phyloP scores from a whole-genome alignment of 306 rosid genomes.

The Alnus glutinosa region DNA sequence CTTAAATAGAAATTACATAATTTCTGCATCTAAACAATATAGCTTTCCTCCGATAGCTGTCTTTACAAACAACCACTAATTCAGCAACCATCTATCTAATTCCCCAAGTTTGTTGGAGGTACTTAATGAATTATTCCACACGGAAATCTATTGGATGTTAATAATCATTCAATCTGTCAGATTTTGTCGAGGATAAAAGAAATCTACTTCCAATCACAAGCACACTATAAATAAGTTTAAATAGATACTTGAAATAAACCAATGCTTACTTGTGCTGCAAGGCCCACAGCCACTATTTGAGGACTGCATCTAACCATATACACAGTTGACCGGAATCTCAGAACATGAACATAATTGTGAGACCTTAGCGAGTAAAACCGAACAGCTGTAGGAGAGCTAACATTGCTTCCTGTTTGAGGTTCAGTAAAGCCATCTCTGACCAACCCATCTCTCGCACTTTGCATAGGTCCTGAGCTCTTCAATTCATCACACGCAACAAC shows the following conservation, averaged over 20 bases:
- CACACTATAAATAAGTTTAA: conserved; percentile 19
- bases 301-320: conserved; percentile 97
- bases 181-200: conserved; percentile 17
- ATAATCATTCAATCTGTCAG: not conserved
- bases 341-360: conserved; percentile 85
- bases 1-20: conserved; percentile 13
- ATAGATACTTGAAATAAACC: conserved; percentile 9
- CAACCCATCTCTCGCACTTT: conserved; percentile 51
- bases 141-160: conserved; percentile 16
- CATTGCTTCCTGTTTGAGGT: conserved; percentile 54
- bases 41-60: conserved; percentile 20
- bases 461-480: conserved; percentile 68
- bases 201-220: conserved; percentile 17
- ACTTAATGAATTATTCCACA: conserved; percentile 25
- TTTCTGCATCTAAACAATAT: conserved; percentile 21
- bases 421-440: conserved; percentile 64
- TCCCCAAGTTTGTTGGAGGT: conserved; percentile 20
- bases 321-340: conserved; percentile 90
- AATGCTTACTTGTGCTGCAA: conserved; percentile 87
- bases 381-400: conserved; percentile 76
- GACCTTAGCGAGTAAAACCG: conserved; percentile 89
- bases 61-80: conserved; percentile 15
- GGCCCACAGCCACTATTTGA: conserved; percentile 87
- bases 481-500: conserved; percentile 88
- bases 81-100: conserved; percentile 21